Conservation (phyloP, 1,284 basidiomycete species). For the Butyriboletus regius region DNA sequence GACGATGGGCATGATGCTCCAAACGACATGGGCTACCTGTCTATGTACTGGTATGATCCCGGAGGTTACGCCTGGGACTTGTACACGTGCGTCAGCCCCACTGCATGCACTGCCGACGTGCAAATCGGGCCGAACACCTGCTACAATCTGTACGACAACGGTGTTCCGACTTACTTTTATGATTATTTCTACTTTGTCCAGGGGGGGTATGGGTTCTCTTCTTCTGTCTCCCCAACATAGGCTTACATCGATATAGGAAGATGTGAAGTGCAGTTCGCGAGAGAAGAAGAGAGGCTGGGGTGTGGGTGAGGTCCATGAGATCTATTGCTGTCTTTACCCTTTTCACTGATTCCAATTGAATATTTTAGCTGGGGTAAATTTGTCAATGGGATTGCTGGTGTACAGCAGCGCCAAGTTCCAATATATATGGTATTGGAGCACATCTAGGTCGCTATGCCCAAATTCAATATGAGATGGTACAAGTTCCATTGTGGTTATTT, state of each 20-base stretch:
- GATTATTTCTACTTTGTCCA: not conserved
- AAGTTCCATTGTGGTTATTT: too few relatives aligned
- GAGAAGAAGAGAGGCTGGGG: not conserved
- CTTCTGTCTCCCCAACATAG: not conserved
- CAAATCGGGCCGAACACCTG: not conserved
- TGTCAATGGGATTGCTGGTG: too few relatives aligned
- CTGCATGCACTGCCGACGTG: not conserved
- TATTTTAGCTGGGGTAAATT: too few relatives aligned
- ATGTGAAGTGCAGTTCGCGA: too few relatives aligned
- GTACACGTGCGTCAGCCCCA: too few relatives aligned
- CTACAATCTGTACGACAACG: conserved; percentile 3
- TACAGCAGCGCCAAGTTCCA: too few relatives aligned
- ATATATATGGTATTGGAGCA: too few relatives aligned
- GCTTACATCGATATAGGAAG: not conserved
- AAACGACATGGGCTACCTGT: not conserved
- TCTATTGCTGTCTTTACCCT: too few relatives aligned
- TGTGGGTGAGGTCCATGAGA: not conserved
- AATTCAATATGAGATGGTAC: too few relatives aligned
- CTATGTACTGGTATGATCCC: not conserved
- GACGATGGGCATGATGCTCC: not conserved
- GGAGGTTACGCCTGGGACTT: too few relatives aligned
- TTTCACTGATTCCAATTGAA: too few relatives aligned
- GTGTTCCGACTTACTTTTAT: not conserved
- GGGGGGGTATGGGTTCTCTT: not conserved
- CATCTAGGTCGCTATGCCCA: too few relatives aligned